phyloP scores from a whole-genome alignment of 352 stramenopile species.

The Poterioochromonas sp. region DNA sequence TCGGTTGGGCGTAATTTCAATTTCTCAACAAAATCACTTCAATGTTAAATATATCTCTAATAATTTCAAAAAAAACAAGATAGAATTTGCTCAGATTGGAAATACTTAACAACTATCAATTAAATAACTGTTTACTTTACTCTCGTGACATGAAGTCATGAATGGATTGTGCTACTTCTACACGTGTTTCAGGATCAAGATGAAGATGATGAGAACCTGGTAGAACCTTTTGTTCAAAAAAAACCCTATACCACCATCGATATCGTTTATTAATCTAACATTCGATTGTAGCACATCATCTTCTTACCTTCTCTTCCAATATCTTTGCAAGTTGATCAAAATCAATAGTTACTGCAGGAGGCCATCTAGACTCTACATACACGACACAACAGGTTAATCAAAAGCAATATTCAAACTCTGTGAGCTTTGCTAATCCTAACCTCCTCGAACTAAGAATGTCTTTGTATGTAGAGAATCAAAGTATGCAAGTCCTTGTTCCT shows the following conservation, averaged over 20 bases:
- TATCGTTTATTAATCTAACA: neutral
- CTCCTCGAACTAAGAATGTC: neutral
- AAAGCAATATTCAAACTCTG: neutral
- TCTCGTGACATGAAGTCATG: too few relatives aligned
- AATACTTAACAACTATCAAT: too few relatives aligned
- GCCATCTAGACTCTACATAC: conserved; percentile 4
- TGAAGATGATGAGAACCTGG: conserved; percentile 32
- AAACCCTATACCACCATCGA: neutral
- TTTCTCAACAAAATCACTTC: too few relatives aligned
- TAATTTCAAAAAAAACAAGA: too few relatives aligned
- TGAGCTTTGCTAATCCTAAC: neutral
- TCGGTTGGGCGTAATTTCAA: too few relatives aligned
- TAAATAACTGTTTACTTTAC: too few relatives aligned
- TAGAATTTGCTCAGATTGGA: too few relatives aligned
- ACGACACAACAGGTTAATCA: neutral
- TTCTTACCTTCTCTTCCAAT: neutral
- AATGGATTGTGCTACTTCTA: neutral
- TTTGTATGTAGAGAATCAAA: neutral
- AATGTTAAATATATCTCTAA: too few relatives aligned
- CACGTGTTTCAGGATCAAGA: conserved; percentile 12
- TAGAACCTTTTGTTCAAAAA: neutral
- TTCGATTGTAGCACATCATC: neutral
- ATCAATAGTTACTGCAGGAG: neutral
- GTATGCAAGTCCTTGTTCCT: conserved; percentile 19
- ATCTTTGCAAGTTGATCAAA: neutral